Percentiles rank a stretch among this genome's conserved stretches.
Evolutionary conservation across 2,329 filamentous ascomycete species (phyloP).

Genomic region (Endocalyx cinctus): DNA sequence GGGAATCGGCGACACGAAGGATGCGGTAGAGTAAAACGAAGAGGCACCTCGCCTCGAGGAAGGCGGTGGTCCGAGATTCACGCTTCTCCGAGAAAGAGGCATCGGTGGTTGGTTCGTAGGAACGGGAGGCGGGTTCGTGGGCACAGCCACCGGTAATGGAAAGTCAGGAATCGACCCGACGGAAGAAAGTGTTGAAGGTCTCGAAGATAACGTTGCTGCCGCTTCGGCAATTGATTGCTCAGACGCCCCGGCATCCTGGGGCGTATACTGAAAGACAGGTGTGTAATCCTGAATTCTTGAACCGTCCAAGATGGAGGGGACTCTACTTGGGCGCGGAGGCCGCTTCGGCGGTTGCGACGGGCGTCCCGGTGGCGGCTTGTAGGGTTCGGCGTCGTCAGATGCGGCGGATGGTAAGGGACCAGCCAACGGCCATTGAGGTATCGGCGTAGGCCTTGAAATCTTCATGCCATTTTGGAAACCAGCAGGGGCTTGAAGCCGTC

Average conservation of each 20-base stretch:
- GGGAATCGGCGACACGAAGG: slow-evolving; percentile 70
- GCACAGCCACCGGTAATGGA: slow-evolving; percentile 37
- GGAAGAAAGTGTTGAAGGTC: slow-evolving; percentile 49
- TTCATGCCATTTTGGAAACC: slow-evolving; percentile 35
- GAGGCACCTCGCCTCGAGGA: slow-evolving; percentile 56
- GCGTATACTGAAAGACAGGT: slow-evolving; percentile 46
- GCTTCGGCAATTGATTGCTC: slow-evolving; percentile 43
- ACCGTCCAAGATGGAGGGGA: slow-evolving; percentile 55
- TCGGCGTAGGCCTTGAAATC: slow-evolving; percentile 44
- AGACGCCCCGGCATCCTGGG: slow-evolving; percentile 32
- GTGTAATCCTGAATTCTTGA: slow-evolving; percentile 52
- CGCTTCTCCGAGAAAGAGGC: slow-evolving; percentile 39
- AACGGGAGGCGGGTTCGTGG: slow-evolving; percentile 26
- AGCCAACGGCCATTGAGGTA: slow-evolving; percentile 34
- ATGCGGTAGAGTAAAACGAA: slow-evolving; percentile 61
- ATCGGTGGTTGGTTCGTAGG: no score
- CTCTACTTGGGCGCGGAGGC: slow-evolving; percentile 55
- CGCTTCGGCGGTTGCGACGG: slow-evolving; percentile 50
- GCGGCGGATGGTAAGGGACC: slow-evolving; percentile 21
- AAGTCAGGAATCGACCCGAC: slow-evolving; percentile 58
- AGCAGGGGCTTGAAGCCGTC: slow-evolving; percentile 29
- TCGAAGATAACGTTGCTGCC: slow-evolving; percentile 41
- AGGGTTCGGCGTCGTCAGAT: slow-evolving; percentile 32
- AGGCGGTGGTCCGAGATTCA: slow-evolving; percentile 56
- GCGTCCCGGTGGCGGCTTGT: slow-evolving; percentile 47